Evolutionary conservation across 768 basidiomycete genomes (phyloP), one percentile per base, ranked within the genome.

Genomic region (Pisolithus orientalis): DNA sequence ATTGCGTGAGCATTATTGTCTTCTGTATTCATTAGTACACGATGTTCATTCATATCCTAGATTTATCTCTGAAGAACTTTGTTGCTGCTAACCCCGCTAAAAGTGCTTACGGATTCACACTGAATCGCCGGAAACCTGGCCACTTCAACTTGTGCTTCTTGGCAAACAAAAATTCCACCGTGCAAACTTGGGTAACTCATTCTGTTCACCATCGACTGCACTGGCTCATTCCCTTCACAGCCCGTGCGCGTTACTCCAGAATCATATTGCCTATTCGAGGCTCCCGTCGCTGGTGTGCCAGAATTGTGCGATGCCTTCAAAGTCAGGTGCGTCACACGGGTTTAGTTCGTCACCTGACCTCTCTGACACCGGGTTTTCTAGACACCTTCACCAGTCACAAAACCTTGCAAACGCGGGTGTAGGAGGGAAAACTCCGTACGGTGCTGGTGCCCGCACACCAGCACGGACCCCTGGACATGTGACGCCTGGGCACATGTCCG

Each of bases 231-330:
- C 17, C 54, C 57, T 45, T 56, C 48, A 14, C 53, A 93, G 91
- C 90, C 89, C 38, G 82, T 94, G 44, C 84, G 91, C 44, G 89
- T 94, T 40, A 79, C 87, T 6, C 92, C 91, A 2, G 85, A 90
- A 69, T 88, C 88, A 5, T 96, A 94, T 64, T 87, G 87, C 63
- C 79, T 97, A 16, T 92, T 91, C 60, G 91, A 94, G 57, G 90
- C 91, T 6, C 82, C 91, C 44, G 90, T 92, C 25, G 84, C 90
- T 6, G 93, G 91, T 37, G 91, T 98, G 25, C 85, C 90, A 4
- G 93, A 96, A 67, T 72, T 98, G 5, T 96, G 95, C 57, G 94
- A 97, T 66, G 94, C 94, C 17, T 98, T 98, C 82, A 97, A 97
- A 82, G 82, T 90, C 62, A 70, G 85, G 84, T 84, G 60, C 60